Conservation (phyloP, 2,329 filamentous ascomycete genomes). For the Trichophyton simii region DNA sequence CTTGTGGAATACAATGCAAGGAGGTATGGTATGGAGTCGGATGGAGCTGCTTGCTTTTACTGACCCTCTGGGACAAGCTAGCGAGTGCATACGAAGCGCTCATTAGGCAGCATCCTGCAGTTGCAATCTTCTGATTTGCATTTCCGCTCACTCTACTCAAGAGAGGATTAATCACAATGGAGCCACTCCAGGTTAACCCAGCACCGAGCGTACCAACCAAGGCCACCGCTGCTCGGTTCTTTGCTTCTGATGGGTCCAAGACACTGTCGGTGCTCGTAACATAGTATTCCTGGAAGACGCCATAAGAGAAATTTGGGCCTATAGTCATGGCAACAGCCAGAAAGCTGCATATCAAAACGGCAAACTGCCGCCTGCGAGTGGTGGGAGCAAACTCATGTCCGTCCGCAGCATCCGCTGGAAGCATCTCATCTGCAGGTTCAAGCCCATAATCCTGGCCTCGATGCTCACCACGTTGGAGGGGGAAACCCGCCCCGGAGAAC, state of each 20-base stretch:
- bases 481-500: background rate
- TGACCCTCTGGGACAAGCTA: constrained; percentile 5
- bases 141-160: constrained; percentile 32
- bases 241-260: constrained; percentile 23
- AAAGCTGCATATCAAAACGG: constrained; percentile 35
- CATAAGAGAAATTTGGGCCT: constrained; percentile 39
- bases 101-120: constrained; percentile 33
- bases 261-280: constrained; percentile 28
- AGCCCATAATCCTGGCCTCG: background rate
- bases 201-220: constrained; percentile 40
- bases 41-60: background rate
- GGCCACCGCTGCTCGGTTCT: constrained; percentile 34
- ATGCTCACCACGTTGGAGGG: background rate
- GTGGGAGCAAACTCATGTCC: constrained; percentile 21
- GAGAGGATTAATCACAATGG: constrained; percentile 38
- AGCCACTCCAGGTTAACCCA: constrained; percentile 40
- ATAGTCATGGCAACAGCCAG: constrained; percentile 37
- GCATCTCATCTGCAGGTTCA: background rate
- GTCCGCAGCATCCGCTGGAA: constrained; percentile 5
- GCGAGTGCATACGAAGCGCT: constrained; percentile 17
- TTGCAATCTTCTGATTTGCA: constrained; percentile 29
- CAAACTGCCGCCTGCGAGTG: constrained; percentile 31
- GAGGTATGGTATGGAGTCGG: background rate
- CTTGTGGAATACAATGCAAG: background rate
- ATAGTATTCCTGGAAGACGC: constrained; percentile 41